These are phyloP conservation scores for Euphorbia tirucalli DNA, from an alignment of 345 rosid genomes.

Conservation along the genomic window DNA sequence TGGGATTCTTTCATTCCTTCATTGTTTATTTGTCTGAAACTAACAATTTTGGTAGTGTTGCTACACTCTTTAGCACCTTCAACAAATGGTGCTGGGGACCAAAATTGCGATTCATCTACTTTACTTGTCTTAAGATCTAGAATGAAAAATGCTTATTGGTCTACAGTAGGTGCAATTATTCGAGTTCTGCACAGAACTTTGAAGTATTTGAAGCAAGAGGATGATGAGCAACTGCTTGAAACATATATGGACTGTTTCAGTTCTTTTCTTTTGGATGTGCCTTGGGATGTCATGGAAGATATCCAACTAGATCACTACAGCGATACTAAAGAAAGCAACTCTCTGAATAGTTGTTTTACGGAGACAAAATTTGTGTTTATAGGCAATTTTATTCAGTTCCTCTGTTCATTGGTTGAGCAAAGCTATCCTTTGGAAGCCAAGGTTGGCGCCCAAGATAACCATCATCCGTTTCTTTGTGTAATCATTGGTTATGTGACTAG, in stretches of 20 bases:
- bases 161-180: slow-evolving; percentile 47
- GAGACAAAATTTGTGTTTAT: slow-evolving; percentile 40
- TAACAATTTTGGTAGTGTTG: slow-evolving; percentile 30
- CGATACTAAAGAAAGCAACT: background rate
- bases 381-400: slow-evolving; percentile 66
- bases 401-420: slow-evolving; percentile 66
- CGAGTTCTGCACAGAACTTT: slow-evolving; percentile 51
- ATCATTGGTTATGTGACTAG: slow-evolving; percentile 47
- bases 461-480: slow-evolving; percentile 40
- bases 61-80: slow-evolving; percentile 23
- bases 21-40: slow-evolving; percentile 47
- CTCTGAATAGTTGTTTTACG: slow-evolving; percentile 13
- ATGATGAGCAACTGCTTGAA: slow-evolving; percentile 41
- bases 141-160: slow-evolving; percentile 55
- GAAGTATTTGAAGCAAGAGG: slow-evolving; percentile 58
- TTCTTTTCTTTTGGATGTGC: slow-evolving; percentile 45
- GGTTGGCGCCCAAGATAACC: too few relatives aligned
- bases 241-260: slow-evolving; percentile 41
- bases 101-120: slow-evolving; percentile 20
- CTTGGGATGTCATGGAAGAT: slow-evolving; percentile 51
- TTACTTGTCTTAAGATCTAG: slow-evolving; percentile 34
- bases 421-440: slow-evolving; percentile 9
- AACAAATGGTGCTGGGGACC: slow-evolving; percentile 18
- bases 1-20: slow-evolving; percentile 45
- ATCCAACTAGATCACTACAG: slow-evolving; percentile 25